Conservation (phyloP, 345 rosid species). For the Crucihimalaya himalaica region DNA sequence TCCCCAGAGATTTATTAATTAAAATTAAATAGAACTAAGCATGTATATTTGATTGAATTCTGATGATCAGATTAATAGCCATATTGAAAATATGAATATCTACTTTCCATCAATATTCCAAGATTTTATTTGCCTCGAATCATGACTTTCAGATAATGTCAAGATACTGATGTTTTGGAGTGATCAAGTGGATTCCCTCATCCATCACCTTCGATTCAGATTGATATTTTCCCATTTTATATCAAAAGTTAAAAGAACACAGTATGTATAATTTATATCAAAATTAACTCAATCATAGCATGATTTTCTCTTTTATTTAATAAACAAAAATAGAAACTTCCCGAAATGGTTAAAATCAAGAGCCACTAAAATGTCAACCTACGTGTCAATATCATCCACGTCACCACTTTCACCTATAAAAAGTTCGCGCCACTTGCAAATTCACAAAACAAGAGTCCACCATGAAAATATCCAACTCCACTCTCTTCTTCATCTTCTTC, state of each 20-base stretch:
- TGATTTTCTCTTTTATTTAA: not conserved
- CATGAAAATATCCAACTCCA: conserved; percentile 32
- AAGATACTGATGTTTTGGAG: not conserved
- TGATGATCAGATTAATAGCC: not conserved
- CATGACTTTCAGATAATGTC: not conserved
- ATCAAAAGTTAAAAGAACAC: not conserved
- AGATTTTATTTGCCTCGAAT: conserved; percentile 15
- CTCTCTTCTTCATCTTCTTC: conserved; percentile 14
- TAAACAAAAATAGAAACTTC: not conserved
- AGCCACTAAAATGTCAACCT: not conserved
- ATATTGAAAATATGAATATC: not conserved
- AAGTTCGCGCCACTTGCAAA: conserved; percentile 40
- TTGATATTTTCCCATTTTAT: conserved; percentile 9
- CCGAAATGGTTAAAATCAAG: not conserved
- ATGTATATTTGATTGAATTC: not conserved
- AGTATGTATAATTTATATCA: not conserved
- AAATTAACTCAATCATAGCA: not conserved
- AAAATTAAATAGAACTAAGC: not conserved
- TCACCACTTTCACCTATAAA: conserved; percentile 27
- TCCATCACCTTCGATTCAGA: not conserved
- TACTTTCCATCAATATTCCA: not conserved
- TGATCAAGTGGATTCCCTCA: conserved; percentile 1
- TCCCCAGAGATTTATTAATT: not conserved
- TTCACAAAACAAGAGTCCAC: not conserved
- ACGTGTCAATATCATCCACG: conserved; percentile 41